Evolutionary conservation across 345 rosid species (phyloP), one percentile per base, ranked within the genome.

Genomic region (Eucalyptus sp.): DNA sequence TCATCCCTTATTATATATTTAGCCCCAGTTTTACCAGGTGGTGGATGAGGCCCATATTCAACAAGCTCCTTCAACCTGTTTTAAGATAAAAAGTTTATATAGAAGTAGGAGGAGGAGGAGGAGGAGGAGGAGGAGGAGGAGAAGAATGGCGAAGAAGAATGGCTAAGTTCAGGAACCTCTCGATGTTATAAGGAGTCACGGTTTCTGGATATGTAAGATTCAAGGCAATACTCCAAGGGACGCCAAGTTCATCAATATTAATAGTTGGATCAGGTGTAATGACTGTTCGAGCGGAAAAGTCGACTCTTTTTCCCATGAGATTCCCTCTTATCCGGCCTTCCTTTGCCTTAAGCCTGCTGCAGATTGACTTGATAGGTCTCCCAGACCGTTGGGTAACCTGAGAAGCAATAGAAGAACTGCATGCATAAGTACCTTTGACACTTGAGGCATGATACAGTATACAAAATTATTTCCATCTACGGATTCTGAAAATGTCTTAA

Each of bases 321-420:
- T 97, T 97, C 60, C 99, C 99, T 91, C 99, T 94, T 90, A 97
- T 95, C 62, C 99, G 94, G 85, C 99, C 99, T 92, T 97, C 99
- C 91, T 97, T 97, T 41, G 99, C 99, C 94, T 97, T 96, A 89
- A 97, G 97, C 91, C 99, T 94, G 91, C 98, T 97, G 89, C 99
- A 96, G 50, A 97, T 96, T 13, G 99, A 97, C 93, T 97, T 96
- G 52, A 97, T 97, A 79, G 99, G 99, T 89, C 99, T 95, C 88
- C 99, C 99, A 27, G 99, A 96, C 90, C 97, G 95, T 86, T 97
- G 99, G n/a, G 98, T 97, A 50, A 98, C 99, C 99, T 96, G 94
- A 84, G 90, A 43, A 87, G 84, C 27, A 92, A 89, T 86, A 88
- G 71, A 50, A 89, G 37, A 58, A 71, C n/a, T 41, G 24, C 56